These are phyloP conservation scores for Wickerhamomyces sp. DNA, from an alignment of 1,139 yeast species.

Conservation along the genomic window DNA sequence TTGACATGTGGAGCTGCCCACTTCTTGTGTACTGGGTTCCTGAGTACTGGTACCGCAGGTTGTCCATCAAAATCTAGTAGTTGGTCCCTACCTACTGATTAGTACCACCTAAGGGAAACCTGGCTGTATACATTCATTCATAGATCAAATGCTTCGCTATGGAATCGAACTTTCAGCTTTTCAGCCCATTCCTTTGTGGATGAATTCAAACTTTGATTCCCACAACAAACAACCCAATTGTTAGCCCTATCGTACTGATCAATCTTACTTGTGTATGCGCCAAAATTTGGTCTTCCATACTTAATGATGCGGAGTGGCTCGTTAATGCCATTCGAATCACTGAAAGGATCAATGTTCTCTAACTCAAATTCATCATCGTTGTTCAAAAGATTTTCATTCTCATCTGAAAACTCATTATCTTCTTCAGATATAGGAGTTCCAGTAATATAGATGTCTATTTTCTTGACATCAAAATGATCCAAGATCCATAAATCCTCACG, in stretches of 20 bases:
- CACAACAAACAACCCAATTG: conserved; percentile 65
- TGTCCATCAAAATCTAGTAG: no score
- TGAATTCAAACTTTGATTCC: conserved; percentile 49
- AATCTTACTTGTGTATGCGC: conserved; percentile 23
- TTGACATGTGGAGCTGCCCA: no score
- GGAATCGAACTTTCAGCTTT: conserved; percentile 32
- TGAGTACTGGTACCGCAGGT: no score
- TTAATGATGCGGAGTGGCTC: conserved; percentile 4
- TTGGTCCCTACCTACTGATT: no score
- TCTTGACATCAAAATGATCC: conserved; percentile 55
- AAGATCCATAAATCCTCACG: conserved; percentile 66
- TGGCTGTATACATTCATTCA: conserved; percentile 2
- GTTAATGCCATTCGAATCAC: conserved; percentile 7
- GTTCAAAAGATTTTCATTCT: conserved; percentile 14
- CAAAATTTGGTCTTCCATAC: conserved; percentile 39
- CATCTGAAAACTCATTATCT: conserved; percentile 12
- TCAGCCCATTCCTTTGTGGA: conserved; percentile 45
- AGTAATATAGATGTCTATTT: conserved; percentile 66
- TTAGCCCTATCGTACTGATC: conserved; percentile 17
- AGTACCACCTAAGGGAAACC: background rate
- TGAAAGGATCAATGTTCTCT: conserved; percentile 21
- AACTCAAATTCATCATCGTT: conserved; percentile 19
- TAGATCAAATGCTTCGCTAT: conserved; percentile 34
- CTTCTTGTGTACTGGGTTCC: no score
- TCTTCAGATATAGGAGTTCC: conserved; percentile 20